Evolutionary conservation across 768 basidiomycete genomes (phyloP).

Genomic region (Cantharellus cinnabarinus): DNA sequence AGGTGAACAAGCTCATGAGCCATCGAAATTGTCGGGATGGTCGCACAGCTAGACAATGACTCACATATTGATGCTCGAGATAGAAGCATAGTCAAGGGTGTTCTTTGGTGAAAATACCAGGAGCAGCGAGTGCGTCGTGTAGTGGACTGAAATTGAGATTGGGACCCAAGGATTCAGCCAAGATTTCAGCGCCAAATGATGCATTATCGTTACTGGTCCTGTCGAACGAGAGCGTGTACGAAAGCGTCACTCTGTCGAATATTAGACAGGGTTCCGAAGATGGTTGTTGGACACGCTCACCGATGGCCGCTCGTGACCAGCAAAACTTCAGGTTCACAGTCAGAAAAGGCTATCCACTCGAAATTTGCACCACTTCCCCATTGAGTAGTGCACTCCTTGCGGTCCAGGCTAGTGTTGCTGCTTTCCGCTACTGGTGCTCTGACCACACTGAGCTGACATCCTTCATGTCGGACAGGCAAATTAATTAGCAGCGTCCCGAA

Average conservation of each 20-base stretch:
- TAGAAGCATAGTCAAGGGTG: neutral
- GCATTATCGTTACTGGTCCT: neutral
- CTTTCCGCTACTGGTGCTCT: neutral
- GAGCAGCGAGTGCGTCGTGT: neutral
- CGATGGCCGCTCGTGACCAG: slow-evolving; percentile 24
- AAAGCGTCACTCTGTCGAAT: neutral
- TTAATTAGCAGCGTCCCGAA: slow-evolving; percentile 33
- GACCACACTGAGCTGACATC: slow-evolving; percentile 24
- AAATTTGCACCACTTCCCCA: slow-evolving; percentile 4
- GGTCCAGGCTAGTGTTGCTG: neutral
- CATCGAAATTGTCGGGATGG: neutral
- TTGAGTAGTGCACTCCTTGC: neutral
- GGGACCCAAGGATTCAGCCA: neutral
- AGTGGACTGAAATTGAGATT: neutral
- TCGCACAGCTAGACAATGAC: neutral
- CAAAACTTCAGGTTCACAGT: slow-evolving; percentile 28
- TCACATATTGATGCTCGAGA: neutral
- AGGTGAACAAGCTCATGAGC: neutral
- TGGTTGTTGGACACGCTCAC: neutral
- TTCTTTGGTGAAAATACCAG: neutral
- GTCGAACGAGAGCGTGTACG: neutral
- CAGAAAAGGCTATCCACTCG: slow-evolving; percentile 23
- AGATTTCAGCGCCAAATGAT: neutral
- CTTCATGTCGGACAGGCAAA: slow-evolving; percentile 28
- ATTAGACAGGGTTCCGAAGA: neutral